Evolutionary conservation across 2,329 filamentous ascomycete genomes (phyloP), one percentile per base, ranked within the genome.

Genomic region (Diaporthe eres): DNA sequence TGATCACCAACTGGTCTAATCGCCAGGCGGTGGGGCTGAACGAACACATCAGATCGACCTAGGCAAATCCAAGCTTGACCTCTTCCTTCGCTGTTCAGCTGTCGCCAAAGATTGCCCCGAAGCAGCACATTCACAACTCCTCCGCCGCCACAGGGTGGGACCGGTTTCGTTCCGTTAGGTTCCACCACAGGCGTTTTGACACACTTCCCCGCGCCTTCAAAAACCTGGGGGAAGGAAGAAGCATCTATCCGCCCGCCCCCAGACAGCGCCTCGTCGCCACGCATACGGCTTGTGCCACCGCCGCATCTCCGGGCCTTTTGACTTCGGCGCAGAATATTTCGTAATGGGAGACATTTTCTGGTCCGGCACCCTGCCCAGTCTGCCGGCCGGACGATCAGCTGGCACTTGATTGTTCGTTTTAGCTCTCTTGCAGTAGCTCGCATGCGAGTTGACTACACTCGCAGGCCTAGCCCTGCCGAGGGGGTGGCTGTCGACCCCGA

Each of bases 201-300:
- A 75, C 63, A 39, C 42, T 68, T 75, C 72, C 73, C 75, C 75
- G 74, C 75, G 72, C 58, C 39, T 71, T 39, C 49, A 19, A 57
- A 42, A 72, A 34, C 47, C 72, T 55, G 67, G 74, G 74, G 74
- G 55, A 68, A 68, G 12, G 47, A 68, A 71, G 34, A 73, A 65
- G 58, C 71, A 67, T 49, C 19, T 19, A 34, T 15, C 37, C 55
- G 70, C 28, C 60, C 37, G n/a, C 12, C 67, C 49, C 47, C 34
- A 37, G 39, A 71, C 3, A 72, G 25, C 60, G 44, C 71, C 60
- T 61, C 71, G 44, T n/a, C 31, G 63, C 63, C 63, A 39, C 22
- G 31, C 63, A 34, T 53, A 65, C 71, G 58, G 51, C 58, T 44
- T 63, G 58, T 73, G 71, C 47, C 71, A 71, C 65, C 25, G 34